Base-by-base conservation (phyloP, 305 asterid genomes). In the Coffea humblotiana region DNA sequence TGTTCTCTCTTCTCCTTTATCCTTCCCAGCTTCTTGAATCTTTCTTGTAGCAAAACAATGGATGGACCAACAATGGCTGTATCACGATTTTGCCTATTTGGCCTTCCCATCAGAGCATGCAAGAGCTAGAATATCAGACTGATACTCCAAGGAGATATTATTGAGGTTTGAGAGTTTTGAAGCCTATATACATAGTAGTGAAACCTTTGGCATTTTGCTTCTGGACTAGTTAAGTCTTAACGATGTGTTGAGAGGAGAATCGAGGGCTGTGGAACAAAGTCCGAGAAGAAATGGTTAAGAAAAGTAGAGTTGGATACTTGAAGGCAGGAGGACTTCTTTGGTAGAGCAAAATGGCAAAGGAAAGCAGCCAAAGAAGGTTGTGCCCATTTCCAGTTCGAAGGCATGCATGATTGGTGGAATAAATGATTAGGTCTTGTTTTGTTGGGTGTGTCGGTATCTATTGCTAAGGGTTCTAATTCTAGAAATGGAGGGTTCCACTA, bases 21-120 rank as follows among this genome's bases (percentile, higher is more conserved):
- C 49, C 72, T 80, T 63, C 80, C 79, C 12, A 83, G 76, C 63
- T 69, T 83, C 69, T 66, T 83, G 82, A 83, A 83, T 77, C 82
- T 83, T 77, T 83, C 80, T 83, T 83, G 84, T 5, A 83, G 74
- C 64, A 83, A 64, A 54, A 73, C 79, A 66, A 83, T 80, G 16
- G 82, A 80, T 25, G 86, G 74, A 35, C 83, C 81, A 12, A 79
- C 51, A 63, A 63, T 48, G 51, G 81, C 58, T n/a, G 70, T 51
- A 45, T 71, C 80, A 21, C 47, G 48, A 0, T 54, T 58, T 58
- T 60, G 43, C 58, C 70, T 48, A 0, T 54, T 67, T 48, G 49
- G 43, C 58, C 64, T 80, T 75, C 77, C 82, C 86, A 83, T 83
- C 7, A 40, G 6, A 32, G 14, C 21, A 14, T 66, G n/a, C 18